Evolutionary conservation across 2,329 filamentous ascomycete species (phyloP).

Genomic region (Monosporascus ibericus): DNA sequence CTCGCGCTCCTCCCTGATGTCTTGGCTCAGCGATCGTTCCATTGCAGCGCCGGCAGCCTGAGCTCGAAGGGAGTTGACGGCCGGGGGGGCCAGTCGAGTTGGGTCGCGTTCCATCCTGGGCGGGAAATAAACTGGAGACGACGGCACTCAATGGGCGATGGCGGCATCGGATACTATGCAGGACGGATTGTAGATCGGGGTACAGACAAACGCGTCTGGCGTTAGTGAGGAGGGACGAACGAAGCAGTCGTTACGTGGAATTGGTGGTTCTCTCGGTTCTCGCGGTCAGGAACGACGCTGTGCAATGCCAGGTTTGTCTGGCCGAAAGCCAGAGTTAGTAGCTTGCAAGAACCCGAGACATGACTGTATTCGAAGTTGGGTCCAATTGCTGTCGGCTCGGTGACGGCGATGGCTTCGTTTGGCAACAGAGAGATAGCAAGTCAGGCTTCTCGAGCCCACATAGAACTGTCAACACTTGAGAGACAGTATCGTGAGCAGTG

Average conservation of each 20-base stretch:
- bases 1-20: conserved; percentile 88
- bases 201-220: conserved; percentile 20
- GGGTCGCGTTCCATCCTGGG: conserved; percentile 40
- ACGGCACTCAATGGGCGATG: conserved; percentile 21
- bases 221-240: conserved; percentile 2
- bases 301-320: conserved; percentile 28
- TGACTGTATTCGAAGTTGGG: conserved; percentile 25
- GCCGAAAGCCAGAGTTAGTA: conserved; percentile 34
- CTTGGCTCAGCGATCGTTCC: conserved; percentile 69
- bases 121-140: conserved; percentile 17
- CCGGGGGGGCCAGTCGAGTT: conserved; percentile 44
- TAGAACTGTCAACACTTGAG: not conserved
- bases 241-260: conserved; percentile 13
- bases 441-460: not conserved
- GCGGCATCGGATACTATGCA: conserved; percentile 26
- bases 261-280: conserved; percentile 7
- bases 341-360: conserved; percentile 30
- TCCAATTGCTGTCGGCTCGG: conserved; percentile 14
- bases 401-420: conserved; percentile 6
- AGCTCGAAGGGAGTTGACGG: conserved; percentile 45
- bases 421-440: not conserved
- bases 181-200: conserved; percentile 7
- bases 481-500: too few relatives aligned
- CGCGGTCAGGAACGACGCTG: conserved; percentile 16
- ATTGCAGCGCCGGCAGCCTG: conserved; percentile 42